Evolutionary conservation across 139 green algal species (phyloP), one percentile per base, ranked within the genome.

Genomic region (Volvox reticuliferus): DNA sequence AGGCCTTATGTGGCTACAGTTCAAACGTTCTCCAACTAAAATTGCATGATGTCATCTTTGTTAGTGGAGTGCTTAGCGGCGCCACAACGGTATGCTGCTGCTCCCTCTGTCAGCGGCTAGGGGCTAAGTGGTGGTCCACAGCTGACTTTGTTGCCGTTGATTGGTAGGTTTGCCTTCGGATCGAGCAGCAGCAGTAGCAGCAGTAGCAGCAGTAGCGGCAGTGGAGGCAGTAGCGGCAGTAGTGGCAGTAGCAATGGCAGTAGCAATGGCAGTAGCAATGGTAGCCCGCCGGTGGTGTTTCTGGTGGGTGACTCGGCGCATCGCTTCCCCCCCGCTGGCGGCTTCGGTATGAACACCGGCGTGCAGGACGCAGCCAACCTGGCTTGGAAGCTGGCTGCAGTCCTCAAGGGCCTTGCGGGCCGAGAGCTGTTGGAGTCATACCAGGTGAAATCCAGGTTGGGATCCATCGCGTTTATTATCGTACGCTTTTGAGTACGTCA

Each of bases 331-430:
- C 98, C 96, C 12, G 97, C 97, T 35, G 98, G 98, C 22, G 98
- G 97, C 2, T 99, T 99, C 94, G 98, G 98, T 35, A 99, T 99
- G 97, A 99, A 99, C 96, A 99, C 98, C 9, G 98, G 98, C 21
- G 95, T 99, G 22, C 97, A 96, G 85, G 98, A 99, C 82, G 97
- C 97, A 0, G 98, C 99, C 94, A 99, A 99, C 90, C 93, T 99
- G 35, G 98, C 97, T 0, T 99, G 97, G 98, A 99, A 99, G 94
- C 95, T 99, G 28, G 97, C 98, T 19, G 92, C 96, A n/a, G 96
- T 96, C 44, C 85, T 97, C 24, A 67, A 85, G 50, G 88, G 87
- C 12, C 20, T 26, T n/a, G 94, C 92, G 32, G 24, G 22, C 12
- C 30, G 50, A 0, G 26, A 82, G 9, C 93, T 99, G 73, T 92